Base-by-base conservation (phyloP, 1,284 basidiomycete species). In the Baeospora myosura region DNA sequence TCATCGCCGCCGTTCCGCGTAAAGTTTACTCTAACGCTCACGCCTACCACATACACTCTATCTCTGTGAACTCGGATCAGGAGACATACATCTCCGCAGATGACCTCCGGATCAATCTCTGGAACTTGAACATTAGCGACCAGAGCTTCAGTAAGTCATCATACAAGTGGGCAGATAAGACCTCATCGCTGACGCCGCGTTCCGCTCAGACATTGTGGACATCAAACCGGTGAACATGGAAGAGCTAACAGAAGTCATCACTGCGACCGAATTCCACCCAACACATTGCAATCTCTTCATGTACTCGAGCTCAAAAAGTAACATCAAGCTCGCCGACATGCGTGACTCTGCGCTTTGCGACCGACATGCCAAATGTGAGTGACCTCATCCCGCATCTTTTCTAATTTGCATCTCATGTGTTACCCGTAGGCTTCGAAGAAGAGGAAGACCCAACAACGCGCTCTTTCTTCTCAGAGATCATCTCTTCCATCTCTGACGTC, bases 191-290 rank as follows among this genome's bases (percentile, higher is more conserved):
- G 31, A 34, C 26, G 40, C 24, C 37, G 14, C 24, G 34, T 23
- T 35, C 18, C 30, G 31, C 21, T 11, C 57, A 98, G 94, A 99
- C 69, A 98, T 99, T 59, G 94, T 99, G 51, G 96, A 99, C 66
- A 98, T 99, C 77, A 99, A 99, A 64, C 96, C 96, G 0, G 85
- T 92, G 57, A 98, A 98, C 67, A 98, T 99, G 96, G 96, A 99
- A 60, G 96, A 99, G 64, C 74, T 99, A 42, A 98, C 96, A 11
- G 96, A 99, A 63, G 96, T 99, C 61, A 98, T 99, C 65, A 99
- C 96, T 7, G 93, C 95, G 3, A 92, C 96, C 43, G 96, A 99
- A 66, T 98, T 98, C 68, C 96, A 98, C 60, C 96, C 96, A 11
- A 77, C 83, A 49, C 90, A 96, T 54, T 98, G 96, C 81, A 98